Evolutionary conservation across 306 rosid genomes (phyloP).

Genomic region (Sechiopsis laciniata): DNA sequence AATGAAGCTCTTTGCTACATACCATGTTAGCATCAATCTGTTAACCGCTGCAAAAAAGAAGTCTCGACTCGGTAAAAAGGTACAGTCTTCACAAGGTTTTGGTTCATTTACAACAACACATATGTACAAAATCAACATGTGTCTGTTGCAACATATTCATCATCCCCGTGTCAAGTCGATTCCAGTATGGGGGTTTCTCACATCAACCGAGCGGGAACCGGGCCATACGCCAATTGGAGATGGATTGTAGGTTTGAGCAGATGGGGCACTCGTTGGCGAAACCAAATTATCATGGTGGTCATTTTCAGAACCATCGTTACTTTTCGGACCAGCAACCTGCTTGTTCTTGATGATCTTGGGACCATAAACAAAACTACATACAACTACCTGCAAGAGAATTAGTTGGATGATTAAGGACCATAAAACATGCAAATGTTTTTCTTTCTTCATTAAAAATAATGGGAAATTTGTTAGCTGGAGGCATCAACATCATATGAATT

Average conservation of each 20-base stretch:
- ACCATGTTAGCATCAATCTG: slow-evolving; percentile 28
- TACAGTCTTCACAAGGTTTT: slow-evolving; percentile 23
- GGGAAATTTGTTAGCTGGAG: neutral
- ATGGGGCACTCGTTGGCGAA: slow-evolving; percentile 42
- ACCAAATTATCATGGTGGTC: slow-evolving; percentile 47
- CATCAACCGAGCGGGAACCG: slow-evolving; percentile 44
- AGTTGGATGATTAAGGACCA: neutral
- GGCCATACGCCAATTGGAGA: slow-evolving; percentile 56
- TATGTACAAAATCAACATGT: slow-evolving; percentile 60
- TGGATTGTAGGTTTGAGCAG: slow-evolving; percentile 49
- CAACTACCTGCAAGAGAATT: slow-evolving; percentile 57
- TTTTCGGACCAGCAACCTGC: slow-evolving; percentile 35
- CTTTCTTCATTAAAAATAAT: neutral
- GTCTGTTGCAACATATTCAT: slow-evolving; percentile 40
- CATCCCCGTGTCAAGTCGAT: slow-evolving; percentile 88
- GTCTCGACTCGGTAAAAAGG: neutral
- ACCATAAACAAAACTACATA: slow-evolving; percentile 79
- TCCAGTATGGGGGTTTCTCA: slow-evolving; percentile 61
- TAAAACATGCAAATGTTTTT: no score
- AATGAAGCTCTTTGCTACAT: slow-evolving; percentile 22
- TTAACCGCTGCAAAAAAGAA: slow-evolving; percentile 16
- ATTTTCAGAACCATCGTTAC: slow-evolving; percentile 39
- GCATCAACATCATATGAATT: neutral
- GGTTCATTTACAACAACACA: slow-evolving; percentile 58
- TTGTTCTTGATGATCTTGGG: slow-evolving; percentile 52